Evolutionary conservation across 2,329 filamentous ascomycete genomes (phyloP).

Genomic region (Mycogone perniciosa): DNA sequence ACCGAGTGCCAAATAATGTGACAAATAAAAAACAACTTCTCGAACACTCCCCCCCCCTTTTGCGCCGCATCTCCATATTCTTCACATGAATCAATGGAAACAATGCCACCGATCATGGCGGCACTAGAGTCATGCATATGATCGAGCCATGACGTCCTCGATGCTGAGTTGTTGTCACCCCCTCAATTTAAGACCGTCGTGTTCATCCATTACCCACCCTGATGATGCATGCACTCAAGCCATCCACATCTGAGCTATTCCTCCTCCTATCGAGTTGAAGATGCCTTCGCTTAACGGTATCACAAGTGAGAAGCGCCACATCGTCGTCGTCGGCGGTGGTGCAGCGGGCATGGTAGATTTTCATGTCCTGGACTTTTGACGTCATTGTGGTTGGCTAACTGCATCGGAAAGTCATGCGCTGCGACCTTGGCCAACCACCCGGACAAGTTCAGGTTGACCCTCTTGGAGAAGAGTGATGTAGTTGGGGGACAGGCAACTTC

Average conservation of each 20-base stretch:
- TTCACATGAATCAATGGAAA: background rate
- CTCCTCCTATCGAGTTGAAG: background rate
- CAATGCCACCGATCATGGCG: constrained; percentile 6
- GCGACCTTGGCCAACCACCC: constrained; percentile 60
- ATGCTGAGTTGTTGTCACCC: background rate
- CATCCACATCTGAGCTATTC: background rate
- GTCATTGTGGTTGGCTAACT: background rate
- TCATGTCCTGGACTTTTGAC: background rate
- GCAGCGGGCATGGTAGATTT: constrained; percentile 52
- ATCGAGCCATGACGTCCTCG: constrained; percentile 17
- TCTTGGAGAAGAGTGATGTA: constrained; percentile 53
- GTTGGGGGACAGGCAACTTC: constrained; percentile 57
- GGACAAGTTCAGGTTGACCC: constrained; percentile 57
- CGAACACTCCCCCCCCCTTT: background rate
- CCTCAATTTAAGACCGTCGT: too few species aligned
- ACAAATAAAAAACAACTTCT: too few species aligned
- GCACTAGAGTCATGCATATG: constrained; percentile 1
- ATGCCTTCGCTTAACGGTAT: background rate
- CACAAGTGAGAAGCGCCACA: constrained; percentile 32
- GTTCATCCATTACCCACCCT: too few species aligned
- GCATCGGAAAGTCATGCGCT: constrained; percentile 50
- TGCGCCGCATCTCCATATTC: background rate
- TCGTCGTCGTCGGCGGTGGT: constrained; percentile 56
- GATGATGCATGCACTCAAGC: too few species aligned
- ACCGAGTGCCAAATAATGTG: too few species aligned